Conservation (phyloP, 2,329 filamentous ascomycete genomes). For the Aschersonia sp. region DNA sequence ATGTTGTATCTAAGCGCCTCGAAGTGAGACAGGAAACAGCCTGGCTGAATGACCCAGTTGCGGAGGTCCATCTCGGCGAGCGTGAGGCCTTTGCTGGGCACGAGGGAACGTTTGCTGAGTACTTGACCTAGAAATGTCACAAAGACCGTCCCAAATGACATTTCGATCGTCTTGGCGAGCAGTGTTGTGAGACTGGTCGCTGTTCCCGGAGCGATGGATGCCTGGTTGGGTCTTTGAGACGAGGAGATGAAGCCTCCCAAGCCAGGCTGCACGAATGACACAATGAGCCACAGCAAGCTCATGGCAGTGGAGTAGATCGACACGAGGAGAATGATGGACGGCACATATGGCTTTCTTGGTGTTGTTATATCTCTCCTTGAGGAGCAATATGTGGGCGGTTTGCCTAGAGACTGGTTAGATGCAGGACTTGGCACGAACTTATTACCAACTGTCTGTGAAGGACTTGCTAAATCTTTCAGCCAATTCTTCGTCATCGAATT, state of each 20-base stretch:
- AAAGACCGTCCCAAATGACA: slow-evolving; percentile 65
- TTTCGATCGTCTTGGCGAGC: slow-evolving; percentile 61
- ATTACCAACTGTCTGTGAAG: neutral
- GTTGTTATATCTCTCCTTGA: slow-evolving; percentile 17
- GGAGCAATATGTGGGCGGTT: slow-evolving; percentile 18
- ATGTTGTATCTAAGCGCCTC: slow-evolving; percentile 50
- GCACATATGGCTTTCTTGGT: slow-evolving; percentile 30
- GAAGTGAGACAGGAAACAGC: slow-evolving; percentile 56
- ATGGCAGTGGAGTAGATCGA: slow-evolving; percentile 49
- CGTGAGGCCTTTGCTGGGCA: slow-evolving; percentile 47
- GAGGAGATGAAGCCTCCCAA: slow-evolving; percentile 44
- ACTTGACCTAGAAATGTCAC: slow-evolving; percentile 63
- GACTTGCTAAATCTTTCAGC: slow-evolving; percentile 16
- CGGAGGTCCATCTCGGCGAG: slow-evolving; percentile 68
- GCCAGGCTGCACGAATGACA: slow-evolving; percentile 45
- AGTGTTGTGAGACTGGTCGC: slow-evolving; percentile 54
- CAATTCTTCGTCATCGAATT: slow-evolving; percentile 13
- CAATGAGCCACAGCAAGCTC: slow-evolving; percentile 50
- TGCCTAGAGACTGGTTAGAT: slow-evolving; percentile 1
- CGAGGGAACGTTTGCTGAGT: slow-evolving; percentile 53
- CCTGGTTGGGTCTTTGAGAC: slow-evolving; percentile 14
- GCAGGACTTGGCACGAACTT: neutral
- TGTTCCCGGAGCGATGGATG: slow-evolving; percentile 42
- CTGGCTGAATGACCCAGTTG: slow-evolving; percentile 59
- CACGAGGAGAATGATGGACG: slow-evolving; percentile 27